A percentile compares a stretch with the other conserved stretches of the same genome.
These are phyloP conservation scores for Aspergillus sp. DNA, from an alignment of 2,329 filamentous ascomycete genomes.

Conservation along the genomic window DNA sequence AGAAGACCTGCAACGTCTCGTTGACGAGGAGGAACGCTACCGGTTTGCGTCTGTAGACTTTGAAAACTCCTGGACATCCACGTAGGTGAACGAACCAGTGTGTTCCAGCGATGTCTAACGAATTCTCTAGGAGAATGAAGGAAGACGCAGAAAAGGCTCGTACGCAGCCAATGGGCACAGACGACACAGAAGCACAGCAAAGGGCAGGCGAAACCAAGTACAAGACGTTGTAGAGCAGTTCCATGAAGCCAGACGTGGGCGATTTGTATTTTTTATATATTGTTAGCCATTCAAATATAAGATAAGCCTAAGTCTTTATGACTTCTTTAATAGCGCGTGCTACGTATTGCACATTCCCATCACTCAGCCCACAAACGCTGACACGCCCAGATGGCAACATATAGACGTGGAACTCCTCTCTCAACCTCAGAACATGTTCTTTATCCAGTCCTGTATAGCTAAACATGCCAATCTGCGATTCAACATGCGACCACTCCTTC, in stretches of 20 bases:
- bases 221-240: neutral
- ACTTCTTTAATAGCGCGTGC: neutral
- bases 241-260: neutral
- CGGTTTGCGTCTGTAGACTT: neutral
- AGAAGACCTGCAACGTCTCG: neutral
- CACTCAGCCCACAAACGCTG: neutral
- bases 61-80: neutral
- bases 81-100: neutral
- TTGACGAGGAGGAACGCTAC: neutral
- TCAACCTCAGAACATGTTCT: constrained; percentile 42
- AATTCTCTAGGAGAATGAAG: neutral
- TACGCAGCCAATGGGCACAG: neutral
- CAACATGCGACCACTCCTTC: constrained; percentile 93
- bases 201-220: neutral
- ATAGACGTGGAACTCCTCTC: constrained; percentile 45
- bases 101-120: neutral
- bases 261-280: too few species aligned
- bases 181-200: neutral
- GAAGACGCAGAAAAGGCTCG: neutral
- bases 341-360: neutral
- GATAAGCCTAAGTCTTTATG: too few species aligned
- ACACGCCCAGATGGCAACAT: constrained; percentile 35
- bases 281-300: too few species aligned
- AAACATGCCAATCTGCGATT: constrained; percentile 87
- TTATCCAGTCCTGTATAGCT: constrained; percentile 63